Evolutionary conservation across 371 early-diverging fungal species (phyloP), one percentile per base, ranked within the genome.

Genomic region (Mortierella sp.): DNA sequence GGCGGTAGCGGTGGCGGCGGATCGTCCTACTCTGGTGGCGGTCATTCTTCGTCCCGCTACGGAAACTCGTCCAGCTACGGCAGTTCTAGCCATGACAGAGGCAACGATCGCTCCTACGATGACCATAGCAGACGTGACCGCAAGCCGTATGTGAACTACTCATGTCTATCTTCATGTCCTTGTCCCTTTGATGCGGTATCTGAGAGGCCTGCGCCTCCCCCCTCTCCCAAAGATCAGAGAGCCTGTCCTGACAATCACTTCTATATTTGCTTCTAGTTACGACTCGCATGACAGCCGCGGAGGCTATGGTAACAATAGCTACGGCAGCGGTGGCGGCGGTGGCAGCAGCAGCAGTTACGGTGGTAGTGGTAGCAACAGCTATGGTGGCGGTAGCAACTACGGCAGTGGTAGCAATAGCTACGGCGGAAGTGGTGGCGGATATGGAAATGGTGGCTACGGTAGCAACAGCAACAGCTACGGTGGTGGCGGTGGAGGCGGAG

Each of bases 361-460:
- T 46, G 79, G 83, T n/a, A 53, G 58, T 18, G 82, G 83, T 14
- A 47, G 63, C 54, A 49, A 57, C 56, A 61, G 80, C 34, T 51
- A 62, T 14, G 31, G 54, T 38, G 54, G 72, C 48, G 23, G 52
- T 34, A 48, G 73, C 48, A 69, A 80, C 38, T 80, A 84, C 41
- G 79, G 83, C 10, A 55, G 69, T 53, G 79, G 83, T 26, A 73
- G 79, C 43, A 71, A 79, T 39, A 46, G 68, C 14, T 70, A 79
- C 45, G 85, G 87, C 19, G 86, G 86, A 46, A 88, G 90, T 72
- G 81, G 85, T 87, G 71, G 81, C 59, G 78, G 81, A 56, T 83
- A 90, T 7, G 93, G 92, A 31, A 78, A 80, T 31, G 81, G 78
- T 47, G 73, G 82, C 30, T 71, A 82, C 41, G 67, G 85, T 27